phyloP scores from a whole-genome alignment of 441 rosid species.

The Capsella rubella region DNA sequence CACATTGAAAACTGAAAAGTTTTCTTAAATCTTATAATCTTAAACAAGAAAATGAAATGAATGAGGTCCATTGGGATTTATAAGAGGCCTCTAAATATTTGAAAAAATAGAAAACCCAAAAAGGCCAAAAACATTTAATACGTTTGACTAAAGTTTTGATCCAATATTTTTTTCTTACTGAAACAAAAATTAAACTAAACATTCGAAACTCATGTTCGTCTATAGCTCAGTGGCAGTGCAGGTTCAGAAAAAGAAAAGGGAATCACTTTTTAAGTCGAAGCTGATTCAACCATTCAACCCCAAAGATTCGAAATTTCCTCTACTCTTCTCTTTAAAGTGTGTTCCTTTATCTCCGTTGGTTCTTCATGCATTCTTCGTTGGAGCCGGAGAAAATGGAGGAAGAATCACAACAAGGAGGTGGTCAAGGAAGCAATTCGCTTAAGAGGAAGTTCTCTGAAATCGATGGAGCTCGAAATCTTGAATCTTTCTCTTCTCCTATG shows the following conservation, averaged over 20 bases:
- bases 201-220: too few species aligned
- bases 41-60: too few species aligned
- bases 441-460: constrained; percentile 56
- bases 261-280: background rate
- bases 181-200: too few species aligned
- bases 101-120: too few species aligned
- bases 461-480: constrained; percentile 36
- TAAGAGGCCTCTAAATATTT: too few species aligned
- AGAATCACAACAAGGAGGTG: constrained; percentile 26
- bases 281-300: constrained; percentile 5
- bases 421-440: constrained; percentile 31
- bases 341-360: constrained; percentile 1
- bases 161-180: background rate
- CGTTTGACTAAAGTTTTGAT: background rate
- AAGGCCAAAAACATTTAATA: too few species aligned
- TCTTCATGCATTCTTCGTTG: constrained; percentile 43
- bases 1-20: too few species aligned
- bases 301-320: background rate
- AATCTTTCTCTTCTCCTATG: constrained; percentile 26
- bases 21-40: too few species aligned
- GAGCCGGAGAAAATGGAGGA: constrained; percentile 31
- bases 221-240: too few species aligned
- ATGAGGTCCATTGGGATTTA: too few species aligned
- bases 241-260: background rate
- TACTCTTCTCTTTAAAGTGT: background rate